Evolutionary conservation across 257 asterid genomes (phyloP).

Genomic region (Euphrasia confusa): DNA sequence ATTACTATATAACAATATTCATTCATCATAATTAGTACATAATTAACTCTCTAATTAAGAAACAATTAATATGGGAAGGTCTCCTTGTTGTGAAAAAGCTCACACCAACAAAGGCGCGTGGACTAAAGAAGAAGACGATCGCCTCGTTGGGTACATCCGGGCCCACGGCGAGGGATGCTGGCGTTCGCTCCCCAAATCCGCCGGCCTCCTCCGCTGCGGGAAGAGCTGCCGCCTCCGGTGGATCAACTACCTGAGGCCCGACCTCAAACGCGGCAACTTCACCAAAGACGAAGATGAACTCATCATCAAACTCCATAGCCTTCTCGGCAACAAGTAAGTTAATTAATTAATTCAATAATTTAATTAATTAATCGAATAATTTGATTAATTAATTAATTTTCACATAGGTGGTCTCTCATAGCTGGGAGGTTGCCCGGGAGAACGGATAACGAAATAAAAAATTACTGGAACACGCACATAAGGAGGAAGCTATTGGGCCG

Average conservation of each 20-base stretch:
- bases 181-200: slow-evolving; percentile 88
- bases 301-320: slow-evolving; percentile 88
- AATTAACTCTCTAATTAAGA: too few species aligned
- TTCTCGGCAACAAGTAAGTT: slow-evolving; percentile 76
- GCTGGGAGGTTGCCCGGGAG: slow-evolving; percentile 91
- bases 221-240: slow-evolving; percentile 92
- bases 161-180: slow-evolving; percentile 93
- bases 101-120: slow-evolving; percentile 98
- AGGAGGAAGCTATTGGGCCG: slow-evolving; percentile 71
- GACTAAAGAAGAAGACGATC: slow-evolving; percentile 94
- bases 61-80: slow-evolving; percentile 61
- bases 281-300: slow-evolving; percentile 87
- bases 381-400: too few species aligned
- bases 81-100: slow-evolving; percentile 97
- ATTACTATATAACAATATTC: slow-evolving; percentile 19
- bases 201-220: slow-evolving; percentile 91
- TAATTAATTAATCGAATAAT: too few species aligned
- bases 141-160: slow-evolving; percentile 68
- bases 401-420: slow-evolving; percentile 78
- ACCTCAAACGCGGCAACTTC: slow-evolving; percentile 91
- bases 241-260: slow-evolving; percentile 92
- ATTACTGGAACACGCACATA: slow-evolving; percentile 92
- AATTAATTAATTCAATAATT: too few species aligned
- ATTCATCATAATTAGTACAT: slow-evolving; percentile 1
- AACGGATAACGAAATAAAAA: slow-evolving; percentile 88